Base-by-base conservation (phyloP, 2,329 filamentous ascomycete genomes). In the Colletotrichum camelliae region DNA sequence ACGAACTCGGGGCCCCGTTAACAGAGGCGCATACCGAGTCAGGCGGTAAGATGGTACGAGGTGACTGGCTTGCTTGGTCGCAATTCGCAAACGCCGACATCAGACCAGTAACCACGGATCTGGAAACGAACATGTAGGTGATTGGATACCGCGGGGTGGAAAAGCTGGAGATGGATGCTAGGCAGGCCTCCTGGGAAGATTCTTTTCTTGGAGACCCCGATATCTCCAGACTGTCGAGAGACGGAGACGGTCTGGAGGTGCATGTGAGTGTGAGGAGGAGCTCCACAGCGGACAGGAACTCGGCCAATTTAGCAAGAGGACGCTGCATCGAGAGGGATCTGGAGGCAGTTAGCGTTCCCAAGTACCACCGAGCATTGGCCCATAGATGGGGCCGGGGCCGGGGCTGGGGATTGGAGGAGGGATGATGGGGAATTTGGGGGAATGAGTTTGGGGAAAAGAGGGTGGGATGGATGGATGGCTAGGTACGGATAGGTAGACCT, bases 281-380 rank as follows among this genome's bases (percentile, higher is more conserved):
- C 58, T 68, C 69, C 73, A 73, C 73, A 43, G 21, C 73, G 73
- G 73, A 75, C 69, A 64, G 43, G 69, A 67, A 77, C 64, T 76
- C 76, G 77, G 77, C 67, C 77, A 78, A 77, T 76, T 72, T 77
- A 61, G 58, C 67, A 67, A 72, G 48, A 69, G 43, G 35, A 71
- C n/a, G 65, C 62, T 67, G 76, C 72, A 75, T 76, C 72, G 52
- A 37, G 43, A 69, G 66, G 39, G 37, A 77, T 39, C 48, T 64
- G 69, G 67, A 74, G 62, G 58, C 60, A 67, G 71, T 69, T 76
- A 79, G 78, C 77, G 78, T 74, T 66, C 31, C 73, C 39, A 58
- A 81, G 77, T 81, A 81, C 78, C 77, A 79, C 80, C 79, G 80
- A 80, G 79, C 67, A 80, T 80, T 80, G 76, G 79, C 77, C 80